Base-by-base conservation (phyloP, 2,329 filamentous ascomycete genomes). In the Penicillium sp. region DNA sequence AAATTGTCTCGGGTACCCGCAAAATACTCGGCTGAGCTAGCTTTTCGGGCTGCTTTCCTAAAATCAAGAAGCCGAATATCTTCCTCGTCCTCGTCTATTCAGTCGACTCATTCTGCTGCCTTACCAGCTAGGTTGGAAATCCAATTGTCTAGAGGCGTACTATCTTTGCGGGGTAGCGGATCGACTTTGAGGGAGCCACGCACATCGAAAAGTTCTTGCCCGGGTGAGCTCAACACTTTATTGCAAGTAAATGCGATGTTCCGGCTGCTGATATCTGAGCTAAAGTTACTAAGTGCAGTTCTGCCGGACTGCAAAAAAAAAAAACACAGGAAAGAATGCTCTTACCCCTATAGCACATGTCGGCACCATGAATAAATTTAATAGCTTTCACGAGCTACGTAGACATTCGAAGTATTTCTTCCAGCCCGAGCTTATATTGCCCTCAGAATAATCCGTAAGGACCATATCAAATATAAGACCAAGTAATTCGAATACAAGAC, bases 401-500 rank as follows among this genome's bases (percentile, higher is more conserved):
- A 35, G 69, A 63, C 31, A 73, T 68, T 61, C 57, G 63, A 1
- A 71, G 29, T 19, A 71, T 60, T 15, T 50, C 66, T 23, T 67
- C 64, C 2, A 65, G 38, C 7, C 57, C 47, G 13, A 73, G 64
- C 12, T 57, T 54, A 1, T 73, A 62, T 55, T 25, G 12, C 19
- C 27, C 10, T 61, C 13, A 31, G 51, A 38, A 50, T 69, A 67
- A 25, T 67, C 61, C 8, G 45, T n/a, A 9, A 69, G 56, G 33
- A 73, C 61, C 15, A 50, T 51, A 62, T 65, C 59, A 41, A 73
- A 60, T 2, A 64, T 61, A 27, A 70, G 71, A 2, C 72, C 70
- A n/a, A 74, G 63, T 25, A 73, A 56, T 59, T 73, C 68, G 54
- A 69, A 69, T 23, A 74, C 69, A 37, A 76, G 63, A 57, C 71